Evolutionary conservation across 2,329 filamentous ascomycete species (phyloP), one percentile per base, ranked within the genome.

Genomic region (Malbranchea cinnamomea): DNA sequence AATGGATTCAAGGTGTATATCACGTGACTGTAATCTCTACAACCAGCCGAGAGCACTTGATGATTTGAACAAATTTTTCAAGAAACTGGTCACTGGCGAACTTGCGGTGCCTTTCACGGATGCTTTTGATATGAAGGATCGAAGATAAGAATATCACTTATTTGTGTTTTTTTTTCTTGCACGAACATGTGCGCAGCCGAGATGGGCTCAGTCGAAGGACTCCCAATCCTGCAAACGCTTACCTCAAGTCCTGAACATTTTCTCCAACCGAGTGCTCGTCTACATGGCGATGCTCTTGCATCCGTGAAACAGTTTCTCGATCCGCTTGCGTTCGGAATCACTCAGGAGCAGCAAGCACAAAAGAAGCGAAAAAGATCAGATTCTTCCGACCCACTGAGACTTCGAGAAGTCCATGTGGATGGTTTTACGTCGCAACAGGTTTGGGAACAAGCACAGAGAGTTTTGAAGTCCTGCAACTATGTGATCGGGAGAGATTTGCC

Each of bases 401-500:
- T 93, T 45, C 76, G 79, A 44, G 84, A 80, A 53, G 62, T 98
- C 10, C 80, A 94, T 50, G 63, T 83, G 5, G 74, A 92, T 34
- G 89, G 87, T 0, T 93, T 95, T 43, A 80, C 79, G 44, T 76
- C 80, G 7, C 72, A 76, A 12, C 87, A 95, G 55, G 75, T 98
- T 24, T 98, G 87, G 80, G 82, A 94, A 54, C 89, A 98, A 59
- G 79, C 83, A 6, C 77, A 75, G 47, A 73, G 80, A 44, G 82
- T 95, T 12, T 74, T 95, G 34, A 67, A 78, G 38, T 70, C 74
- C 26, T 57, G 74, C 5, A 59, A 60, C 24, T 53, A 59, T 11
- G 65, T 75, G 45, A 60, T 69, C 3, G 63, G 69, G 43, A 54
- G 44, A 48, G 41, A 62, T 51, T 19, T 51, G 64, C 24, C 56